Evolutionary conservation across 306 rosid genomes (phyloP).

Genomic region (Glycine soja): DNA sequence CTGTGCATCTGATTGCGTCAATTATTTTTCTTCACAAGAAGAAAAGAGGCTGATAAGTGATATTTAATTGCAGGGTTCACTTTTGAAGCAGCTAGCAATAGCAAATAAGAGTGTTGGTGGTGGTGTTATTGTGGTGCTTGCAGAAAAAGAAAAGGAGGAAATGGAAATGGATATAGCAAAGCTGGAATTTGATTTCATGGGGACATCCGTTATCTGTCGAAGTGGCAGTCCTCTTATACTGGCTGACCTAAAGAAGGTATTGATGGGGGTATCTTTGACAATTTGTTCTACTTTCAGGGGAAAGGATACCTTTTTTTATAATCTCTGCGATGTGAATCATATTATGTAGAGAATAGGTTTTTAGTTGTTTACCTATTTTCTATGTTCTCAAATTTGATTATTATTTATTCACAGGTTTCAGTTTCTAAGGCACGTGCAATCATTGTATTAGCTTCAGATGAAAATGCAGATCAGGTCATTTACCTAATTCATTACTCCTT

Average conservation of each 20-base stretch:
- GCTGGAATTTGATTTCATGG: constrained; percentile 97
- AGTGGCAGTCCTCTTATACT: constrained; percentile 98
- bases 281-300: constrained; percentile 22
- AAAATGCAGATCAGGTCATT: constrained; percentile 95
- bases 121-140: constrained; percentile 94
- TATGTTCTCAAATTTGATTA: constrained; percentile 13
- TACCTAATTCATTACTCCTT: constrained; percentile 23
- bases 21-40: constrained; percentile 34
- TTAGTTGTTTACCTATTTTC: constrained; percentile 19
- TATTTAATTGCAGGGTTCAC: constrained; percentile 80
- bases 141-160: constrained; percentile 98
- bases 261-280: constrained; percentile 26
- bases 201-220: constrained; percentile 94
- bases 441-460: constrained; percentile 94
- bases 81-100: constrained; percentile 92
- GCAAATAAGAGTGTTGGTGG: constrained; percentile 97
- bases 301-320: constrained; percentile 13
- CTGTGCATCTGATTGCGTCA: constrained; percentile 16
- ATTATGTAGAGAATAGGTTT: constrained; percentile 9
- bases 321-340: not conserved
- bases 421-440: constrained; percentile 98
- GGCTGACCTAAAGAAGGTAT: constrained; percentile 95
- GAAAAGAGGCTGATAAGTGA: constrained; percentile 36
- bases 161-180: constrained; percentile 97
- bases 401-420: constrained; percentile 71